A percentile compares a stretch with the other conserved stretches of the same genome.
phyloP scores from a whole-genome alignment of 306 rosid genomes.

The Cicer pinnatifidum region DNA sequence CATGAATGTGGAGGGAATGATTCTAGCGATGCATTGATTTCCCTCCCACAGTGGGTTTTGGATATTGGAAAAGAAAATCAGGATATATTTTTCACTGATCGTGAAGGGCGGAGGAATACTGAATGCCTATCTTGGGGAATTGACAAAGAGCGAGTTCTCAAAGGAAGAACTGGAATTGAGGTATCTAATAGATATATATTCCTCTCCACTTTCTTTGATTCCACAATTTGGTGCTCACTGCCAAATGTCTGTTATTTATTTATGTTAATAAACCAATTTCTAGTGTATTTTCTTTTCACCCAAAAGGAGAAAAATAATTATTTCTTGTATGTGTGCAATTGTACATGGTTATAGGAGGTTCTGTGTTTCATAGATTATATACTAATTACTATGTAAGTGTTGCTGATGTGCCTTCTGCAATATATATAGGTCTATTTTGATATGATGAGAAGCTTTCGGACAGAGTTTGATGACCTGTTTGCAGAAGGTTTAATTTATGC shows the following conservation, averaged over 20 bases:
- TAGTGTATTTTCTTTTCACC: conserved; percentile 15
- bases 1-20: conserved; percentile 80
- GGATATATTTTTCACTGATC: conserved; percentile 94
- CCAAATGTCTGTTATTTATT: conserved; percentile 27
- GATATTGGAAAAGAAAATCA: conserved; percentile 85
- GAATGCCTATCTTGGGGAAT: conserved; percentile 95
- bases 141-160: conserved; percentile 90
- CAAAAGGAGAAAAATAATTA: neutral
- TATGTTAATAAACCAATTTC: conserved; percentile 28
- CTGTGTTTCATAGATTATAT: conserved; percentile 21
- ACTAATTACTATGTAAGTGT: neutral
- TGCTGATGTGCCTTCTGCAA: conserved; percentile 41
- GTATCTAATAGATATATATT: conserved; percentile 44
- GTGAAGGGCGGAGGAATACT: conserved; percentile 92
- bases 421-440: conserved; percentile 86
- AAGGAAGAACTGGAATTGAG: conserved; percentile 97
- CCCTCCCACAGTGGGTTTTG: conserved; percentile 94
- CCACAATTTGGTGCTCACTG: conserved; percentile 5
- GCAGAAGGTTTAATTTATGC: conserved; percentile 77
- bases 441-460: conserved; percentile 95
- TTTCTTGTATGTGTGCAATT: conserved; percentile 3
- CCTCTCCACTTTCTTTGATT: conserved; percentile 15
- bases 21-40: conserved; percentile 64
- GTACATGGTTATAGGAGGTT: conserved; percentile 14
- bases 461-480: conserved; percentile 91